A percentile compares a stretch with the other conserved stretches of the same genome.
These are phyloP conservation scores for Leucocoprinus birnbaumii DNA, from an alignment of 768 basidiomycete genomes.

Conservation along the genomic window DNA sequence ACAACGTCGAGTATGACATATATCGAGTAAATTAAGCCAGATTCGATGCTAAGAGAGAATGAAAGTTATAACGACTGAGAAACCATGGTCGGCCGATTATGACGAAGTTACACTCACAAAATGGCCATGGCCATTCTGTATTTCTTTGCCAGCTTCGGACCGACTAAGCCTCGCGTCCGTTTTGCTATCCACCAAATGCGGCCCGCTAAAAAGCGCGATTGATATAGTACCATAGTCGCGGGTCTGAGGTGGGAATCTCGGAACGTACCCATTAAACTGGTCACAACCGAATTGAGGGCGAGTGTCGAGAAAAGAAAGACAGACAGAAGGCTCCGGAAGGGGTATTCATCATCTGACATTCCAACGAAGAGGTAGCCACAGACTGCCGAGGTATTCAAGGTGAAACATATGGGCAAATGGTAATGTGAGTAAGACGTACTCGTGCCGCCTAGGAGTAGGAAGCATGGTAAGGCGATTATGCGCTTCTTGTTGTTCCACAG, in stretches of 20 bases:
- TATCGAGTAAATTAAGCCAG: constrained; percentile 33
- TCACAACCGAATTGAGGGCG: constrained; percentile 25
- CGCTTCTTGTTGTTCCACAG: constrained; percentile 28
- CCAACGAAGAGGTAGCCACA: constrained; percentile 25
- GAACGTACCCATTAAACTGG: constrained; percentile 25
- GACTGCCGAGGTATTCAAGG: constrained; percentile 11
- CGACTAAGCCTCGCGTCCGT: constrained; percentile 24
- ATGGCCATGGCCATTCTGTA: constrained; percentile 32
- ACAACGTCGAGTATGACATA: constrained; percentile 11
- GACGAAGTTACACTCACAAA: constrained; percentile 22
- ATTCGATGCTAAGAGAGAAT: constrained; percentile 29
- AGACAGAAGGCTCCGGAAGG: constrained; percentile 23
- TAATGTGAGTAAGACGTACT: constrained; percentile 16
- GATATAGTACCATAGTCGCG: not conserved
- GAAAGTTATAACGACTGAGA: not conserved
- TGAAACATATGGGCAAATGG: constrained; percentile 6
- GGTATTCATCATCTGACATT: constrained; percentile 25
- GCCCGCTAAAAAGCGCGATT: constrained; percentile 22
- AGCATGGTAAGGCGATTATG: constrained; percentile 23
- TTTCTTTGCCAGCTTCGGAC: constrained; percentile 24
- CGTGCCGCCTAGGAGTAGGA: constrained; percentile 22
- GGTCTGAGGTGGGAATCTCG: constrained; percentile 12
- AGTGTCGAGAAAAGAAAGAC: constrained; percentile 27
- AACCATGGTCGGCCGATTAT: not conserved
- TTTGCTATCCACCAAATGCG: constrained; percentile 33